Conservation (phyloP, 2,329 filamentous ascomycete genomes). For the Ampelomyces quisqualis region DNA sequence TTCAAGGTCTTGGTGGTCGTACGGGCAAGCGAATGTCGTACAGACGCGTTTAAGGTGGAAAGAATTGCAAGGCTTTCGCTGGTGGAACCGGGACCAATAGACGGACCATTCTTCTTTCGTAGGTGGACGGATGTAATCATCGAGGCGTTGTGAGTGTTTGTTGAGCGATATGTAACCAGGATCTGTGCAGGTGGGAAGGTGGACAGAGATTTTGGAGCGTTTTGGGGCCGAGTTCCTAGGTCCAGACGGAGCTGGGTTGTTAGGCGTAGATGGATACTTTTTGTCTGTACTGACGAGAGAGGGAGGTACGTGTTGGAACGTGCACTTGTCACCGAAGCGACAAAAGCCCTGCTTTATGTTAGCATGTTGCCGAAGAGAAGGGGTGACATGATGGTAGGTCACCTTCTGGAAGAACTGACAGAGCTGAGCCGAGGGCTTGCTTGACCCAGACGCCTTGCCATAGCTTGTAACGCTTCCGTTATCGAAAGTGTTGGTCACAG, state of each 20-base stretch:
- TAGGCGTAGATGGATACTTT: background rate
- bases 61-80: conserved; percentile 53
- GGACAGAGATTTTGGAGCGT: conserved; percentile 17
- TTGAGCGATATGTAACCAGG: conserved; percentile 50
- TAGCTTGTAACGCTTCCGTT: conserved; percentile 8
- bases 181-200: conserved; percentile 15
- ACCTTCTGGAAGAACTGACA: conserved; percentile 34
- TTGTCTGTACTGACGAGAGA: background rate
- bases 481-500: conserved; percentile 7
- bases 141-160: conserved; percentile 50
- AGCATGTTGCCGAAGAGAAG: background rate
- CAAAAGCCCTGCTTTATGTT: conserved; percentile 22
- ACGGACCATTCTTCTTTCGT: conserved; percentile 40
- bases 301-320: conserved; percentile 17
- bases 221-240: too few relatives aligned
- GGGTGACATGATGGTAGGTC: background rate
- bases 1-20: conserved; percentile 51
- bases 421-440: background rate
- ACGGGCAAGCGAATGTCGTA: conserved; percentile 39
- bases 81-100: conserved; percentile 41
- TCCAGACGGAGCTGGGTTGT: too few relatives aligned
- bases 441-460: conserved; percentile 2
- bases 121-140: conserved; percentile 45
- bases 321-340: conserved; percentile 25
- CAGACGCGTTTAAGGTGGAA: conserved; percentile 50